phyloP scores from a whole-genome alignment of 1,139 yeast species.

The Sugiyamaella paludigena region DNA sequence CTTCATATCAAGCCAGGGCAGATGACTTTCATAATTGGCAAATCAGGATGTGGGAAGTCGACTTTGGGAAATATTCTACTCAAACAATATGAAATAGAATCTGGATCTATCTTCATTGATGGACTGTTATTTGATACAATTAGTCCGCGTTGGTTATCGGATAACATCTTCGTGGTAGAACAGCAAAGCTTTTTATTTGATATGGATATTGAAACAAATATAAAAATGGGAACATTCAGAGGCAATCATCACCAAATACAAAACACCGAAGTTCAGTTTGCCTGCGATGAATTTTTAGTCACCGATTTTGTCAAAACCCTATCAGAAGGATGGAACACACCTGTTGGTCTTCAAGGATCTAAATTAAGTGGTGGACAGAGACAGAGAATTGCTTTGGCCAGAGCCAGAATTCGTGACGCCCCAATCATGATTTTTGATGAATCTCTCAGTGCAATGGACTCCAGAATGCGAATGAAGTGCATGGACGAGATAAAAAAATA shows the following conservation, averaged over 20 bases:
- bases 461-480: constrained; percentile 40
- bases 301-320: constrained; percentile 45
- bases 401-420: constrained; percentile 71
- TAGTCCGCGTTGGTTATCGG: constrained; percentile 52
- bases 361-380: constrained; percentile 88
- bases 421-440: constrained; percentile 82
- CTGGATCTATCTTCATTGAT: constrained; percentile 57
- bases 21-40: constrained; percentile 69
- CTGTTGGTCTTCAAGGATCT: constrained; percentile 46
- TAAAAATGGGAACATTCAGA: constrained; percentile 43
- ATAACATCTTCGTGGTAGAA: constrained; percentile 68
- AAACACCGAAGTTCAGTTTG: constrained; percentile 8
- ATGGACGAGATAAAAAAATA: constrained; percentile 49
- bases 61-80: constrained; percentile 65
- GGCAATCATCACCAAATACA: background rate
- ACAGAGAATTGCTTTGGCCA: constrained; percentile 77
- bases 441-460: constrained; percentile 77
- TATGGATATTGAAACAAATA: constrained; percentile 60
- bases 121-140: constrained; percentile 47
- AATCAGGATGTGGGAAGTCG: constrained; percentile 91
- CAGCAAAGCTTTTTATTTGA: constrained; percentile 68
- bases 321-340: constrained; percentile 55
- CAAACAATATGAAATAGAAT: constrained; percentile 50
- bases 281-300: constrained; percentile 21
- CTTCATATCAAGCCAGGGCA: constrained; percentile 47